phyloP scores from a whole-genome alignment of 179 eudicot species.

The Gypsophila paniculata region DNA sequence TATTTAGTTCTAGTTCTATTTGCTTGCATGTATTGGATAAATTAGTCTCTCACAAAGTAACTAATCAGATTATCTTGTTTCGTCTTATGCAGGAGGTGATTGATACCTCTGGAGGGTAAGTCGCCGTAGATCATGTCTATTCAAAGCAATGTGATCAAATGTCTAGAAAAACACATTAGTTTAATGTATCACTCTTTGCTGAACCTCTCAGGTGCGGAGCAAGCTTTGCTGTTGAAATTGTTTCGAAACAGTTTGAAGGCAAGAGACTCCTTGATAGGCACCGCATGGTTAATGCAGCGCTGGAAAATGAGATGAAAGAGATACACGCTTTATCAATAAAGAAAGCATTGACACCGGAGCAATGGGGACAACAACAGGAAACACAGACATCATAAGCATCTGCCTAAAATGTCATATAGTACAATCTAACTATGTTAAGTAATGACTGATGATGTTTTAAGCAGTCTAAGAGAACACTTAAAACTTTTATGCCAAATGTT shows the following conservation, averaged over 20 bases:
- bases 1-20: no score
- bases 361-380: slow-evolving; percentile 71
- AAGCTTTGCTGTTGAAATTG: slow-evolving; percentile 66
- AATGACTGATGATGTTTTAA: not conserved
- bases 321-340: slow-evolving; percentile 88
- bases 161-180: not conserved
- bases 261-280: slow-evolving; percentile 91
- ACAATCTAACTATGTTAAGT: slow-evolving; percentile 2
- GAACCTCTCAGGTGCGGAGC: slow-evolving; percentile 67
- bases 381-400: slow-evolving; percentile 48
- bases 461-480: not conserved
- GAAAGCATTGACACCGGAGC: slow-evolving; percentile 75
- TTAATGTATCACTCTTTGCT: not conserved
- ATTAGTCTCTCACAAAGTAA: not conserved
- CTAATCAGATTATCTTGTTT: slow-evolving; percentile 3
- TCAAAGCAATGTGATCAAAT: not conserved
- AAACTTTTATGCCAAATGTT: not conserved
- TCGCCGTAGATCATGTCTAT: slow-evolving; percentile 1
- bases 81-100: slow-evolving; percentile 60
- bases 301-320: slow-evolving; percentile 76
- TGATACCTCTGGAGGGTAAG: slow-evolving; percentile 96
- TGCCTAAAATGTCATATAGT: slow-evolving; percentile 26
- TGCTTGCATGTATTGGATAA: not conserved
- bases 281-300: slow-evolving; percentile 74
- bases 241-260: slow-evolving; percentile 73